phyloP scores from a whole-genome alignment of 2,329 filamentous ascomycete species.

The Epichloe brachyelytri region DNA sequence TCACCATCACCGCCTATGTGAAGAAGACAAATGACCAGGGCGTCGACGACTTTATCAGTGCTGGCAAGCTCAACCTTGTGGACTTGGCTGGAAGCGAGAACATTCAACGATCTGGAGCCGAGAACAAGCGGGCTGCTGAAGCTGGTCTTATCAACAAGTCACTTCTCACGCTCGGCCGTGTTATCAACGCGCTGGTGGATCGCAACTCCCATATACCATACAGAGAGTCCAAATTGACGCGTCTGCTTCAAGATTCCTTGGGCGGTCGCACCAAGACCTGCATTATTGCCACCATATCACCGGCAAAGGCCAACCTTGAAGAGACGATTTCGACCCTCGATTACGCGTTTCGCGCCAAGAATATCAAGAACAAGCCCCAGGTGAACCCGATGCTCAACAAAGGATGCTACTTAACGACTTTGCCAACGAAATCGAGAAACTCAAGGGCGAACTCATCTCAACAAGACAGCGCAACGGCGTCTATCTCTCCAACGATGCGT shows the following conservation, averaged over 20 bases:
- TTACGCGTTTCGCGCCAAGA: slow-evolving; percentile 95
- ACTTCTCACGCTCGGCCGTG: slow-evolving; percentile 81
- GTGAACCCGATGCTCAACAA: slow-evolving; percentile 87
- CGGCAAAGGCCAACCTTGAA: slow-evolving; percentile 87
- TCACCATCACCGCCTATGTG: slow-evolving; percentile 86
- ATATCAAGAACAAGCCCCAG: slow-evolving; percentile 96
- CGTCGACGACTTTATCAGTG: slow-evolving; percentile 78
- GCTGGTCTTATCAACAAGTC: slow-evolving; percentile 98
- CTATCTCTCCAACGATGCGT: slow-evolving; percentile 77
- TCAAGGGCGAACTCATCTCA: slow-evolving; percentile 87
- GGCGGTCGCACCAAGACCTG: slow-evolving; percentile 95
- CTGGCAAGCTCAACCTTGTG: slow-evolving; percentile 90
- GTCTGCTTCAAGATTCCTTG: slow-evolving; percentile 88
- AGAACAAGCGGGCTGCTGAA: slow-evolving; percentile 94
- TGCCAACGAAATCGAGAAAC: slow-evolving; percentile 80
- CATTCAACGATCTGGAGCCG: slow-evolving; percentile 89
- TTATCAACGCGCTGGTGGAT: slow-evolving; percentile 96
- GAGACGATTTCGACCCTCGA: slow-evolving; percentile 97
- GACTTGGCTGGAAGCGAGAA: slow-evolving; percentile 97
- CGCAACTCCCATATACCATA: slow-evolving; percentile 78
- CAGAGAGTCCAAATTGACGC: slow-evolving; percentile 90
- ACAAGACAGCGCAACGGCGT: slow-evolving; percentile 91
- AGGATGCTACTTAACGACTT: slow-evolving; percentile 86
- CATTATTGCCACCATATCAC: slow-evolving; percentile 94
- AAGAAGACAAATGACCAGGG: slow-evolving; percentile 71